Evolutionary conservation across 2,329 filamentous ascomycete species (phyloP), one percentile per base, ranked within the genome.

Genomic region (Penicillium sp.): DNA sequence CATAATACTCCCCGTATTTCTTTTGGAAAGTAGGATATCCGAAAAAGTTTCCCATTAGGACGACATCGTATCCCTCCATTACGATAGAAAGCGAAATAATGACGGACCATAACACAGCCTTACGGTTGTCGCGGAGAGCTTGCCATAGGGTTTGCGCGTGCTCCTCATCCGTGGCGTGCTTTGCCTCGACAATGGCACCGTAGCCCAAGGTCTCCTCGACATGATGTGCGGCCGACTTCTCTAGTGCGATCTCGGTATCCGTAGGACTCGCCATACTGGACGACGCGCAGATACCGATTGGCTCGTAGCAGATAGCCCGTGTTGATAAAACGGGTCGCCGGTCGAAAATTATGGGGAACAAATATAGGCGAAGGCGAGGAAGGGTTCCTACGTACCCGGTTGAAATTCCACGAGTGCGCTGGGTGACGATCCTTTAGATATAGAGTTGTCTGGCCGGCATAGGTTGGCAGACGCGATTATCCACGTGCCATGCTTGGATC

Each of bases 11-110:
- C 16, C 63, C 62, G 39, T 58, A 65, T 73, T 78, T 55, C 69
- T 50, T 55, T 73, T 75, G 60, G 76, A 81, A 39, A 60, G 56
- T 0, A 65, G 72, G 22, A 43, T 76, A 79, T 5, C 74, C 77
- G 56, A 79, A 81, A 35, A 82, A 69, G 40, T 76, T 79, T 1
- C 74, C 70, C 3, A 82, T 64, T 0, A 82, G 64, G 1, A 77
- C 77, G 7, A 80, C 71, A 56, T 82, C 79, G 61, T 81, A 80
- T 2, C 78, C 78, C 53, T 79, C 78, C 78, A 80, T 80, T 54
- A 80, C 69, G 47, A 80, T 72, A 3, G 74, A 72, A n/a, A 71
- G 71, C 11, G 75, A 77, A 48, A 78, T 73, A 27, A 72, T 38
- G 18, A 74, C 54, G 4, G 69, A 71, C 64, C 69, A 75, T 3